phyloP scores from a whole-genome alignment of 352 stramenopile species.

The Globisporangium orthogonon region DNA sequence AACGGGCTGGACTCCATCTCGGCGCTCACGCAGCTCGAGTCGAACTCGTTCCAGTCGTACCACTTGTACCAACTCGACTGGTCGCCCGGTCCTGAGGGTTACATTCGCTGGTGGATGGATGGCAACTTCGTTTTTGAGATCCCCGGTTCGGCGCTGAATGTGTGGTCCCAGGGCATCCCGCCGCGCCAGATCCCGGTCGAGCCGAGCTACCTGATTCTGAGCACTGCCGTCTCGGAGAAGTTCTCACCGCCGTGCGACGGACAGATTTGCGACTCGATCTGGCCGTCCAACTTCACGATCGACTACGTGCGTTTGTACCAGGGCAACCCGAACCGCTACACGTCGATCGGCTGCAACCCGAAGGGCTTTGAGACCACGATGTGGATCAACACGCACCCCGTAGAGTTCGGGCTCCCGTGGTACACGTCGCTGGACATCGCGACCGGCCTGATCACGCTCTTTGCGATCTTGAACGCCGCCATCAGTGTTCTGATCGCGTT shows the following conservation, averaged over 20 bases:
- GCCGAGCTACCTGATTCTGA: conserved; percentile 97
- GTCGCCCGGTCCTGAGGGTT: conserved; percentile 87
- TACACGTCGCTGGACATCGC: conserved; percentile 67
- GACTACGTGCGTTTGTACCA: conserved; percentile 95
- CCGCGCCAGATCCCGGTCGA: conserved; percentile 91
- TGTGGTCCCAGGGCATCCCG: conserved; percentile 56
- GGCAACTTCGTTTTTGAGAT: conserved; percentile 93
- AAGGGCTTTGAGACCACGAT: conserved; percentile 82
- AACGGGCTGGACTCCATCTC: conserved; percentile 93
- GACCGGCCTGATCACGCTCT: conserved; percentile 29
- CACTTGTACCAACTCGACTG: conserved; percentile 96
- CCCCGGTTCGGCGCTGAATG: conserved; percentile 77
- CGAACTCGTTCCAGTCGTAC: conserved; percentile 88
- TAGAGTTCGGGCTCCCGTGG: conserved; percentile 79
- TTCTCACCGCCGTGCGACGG: conserved; percentile 88
- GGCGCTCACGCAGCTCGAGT: conserved; percentile 88
- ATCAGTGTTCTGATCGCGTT: conserved; percentile 53
- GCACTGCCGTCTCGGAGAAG: conserved; percentile 95
- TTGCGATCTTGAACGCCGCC: conserved; percentile 54
- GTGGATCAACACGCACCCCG: conserved; percentile 90
- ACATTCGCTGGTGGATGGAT: conserved; percentile 93
- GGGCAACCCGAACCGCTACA: conserved; percentile 84
- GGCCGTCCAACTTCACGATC: conserved; percentile 91
- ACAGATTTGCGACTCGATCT: conserved; percentile 92
- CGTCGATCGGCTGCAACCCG: conserved; percentile 92